Evolutionary conservation across 176 grass and related monocot genomes (phyloP).

Genomic region (Triticum monococcum): DNA sequence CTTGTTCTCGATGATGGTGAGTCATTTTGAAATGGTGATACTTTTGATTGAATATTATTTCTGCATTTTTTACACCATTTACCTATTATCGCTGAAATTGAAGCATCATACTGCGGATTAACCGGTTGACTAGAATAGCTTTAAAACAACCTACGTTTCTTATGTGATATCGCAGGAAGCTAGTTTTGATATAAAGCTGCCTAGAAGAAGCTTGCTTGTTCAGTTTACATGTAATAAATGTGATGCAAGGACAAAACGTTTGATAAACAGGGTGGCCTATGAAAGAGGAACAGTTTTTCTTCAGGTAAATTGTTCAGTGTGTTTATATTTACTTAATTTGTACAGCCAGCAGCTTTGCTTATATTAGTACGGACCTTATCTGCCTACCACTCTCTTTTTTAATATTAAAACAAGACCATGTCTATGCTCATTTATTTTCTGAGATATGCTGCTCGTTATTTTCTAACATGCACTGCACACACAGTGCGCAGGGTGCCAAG

Average conservation of each 20-base stretch:
- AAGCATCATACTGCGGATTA: background rate
- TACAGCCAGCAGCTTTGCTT: constrained; percentile 17
- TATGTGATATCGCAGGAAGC: constrained; percentile 43
- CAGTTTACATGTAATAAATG: constrained; percentile 92
- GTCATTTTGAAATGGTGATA: constrained; percentile 8
- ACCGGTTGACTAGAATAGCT: background rate
- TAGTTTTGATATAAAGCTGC: constrained; percentile 71
- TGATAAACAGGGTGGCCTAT: constrained; percentile 83
- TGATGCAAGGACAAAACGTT: constrained; percentile 70
- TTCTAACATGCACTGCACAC: constrained; percentile 7
- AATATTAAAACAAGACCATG: constrained; percentile 9
- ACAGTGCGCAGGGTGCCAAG: constrained; percentile 84
- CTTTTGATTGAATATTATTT: background rate
- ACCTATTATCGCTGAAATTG: background rate
- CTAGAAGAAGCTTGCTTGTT: constrained; percentile 87
- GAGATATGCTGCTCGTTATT: background rate
- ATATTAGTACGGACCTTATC: constrained; percentile 18
- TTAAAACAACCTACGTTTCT: background rate
- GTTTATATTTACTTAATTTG: background rate
- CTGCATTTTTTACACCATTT: background rate
- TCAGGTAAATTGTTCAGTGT: constrained; percentile 51
- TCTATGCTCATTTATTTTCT: background rate
- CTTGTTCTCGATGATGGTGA: background rate
- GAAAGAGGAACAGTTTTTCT: constrained; percentile 92
- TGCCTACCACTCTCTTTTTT: background rate